Conservation (phyloP, 257 asterid genomes). For the Lycium ferocissimum region DNA sequence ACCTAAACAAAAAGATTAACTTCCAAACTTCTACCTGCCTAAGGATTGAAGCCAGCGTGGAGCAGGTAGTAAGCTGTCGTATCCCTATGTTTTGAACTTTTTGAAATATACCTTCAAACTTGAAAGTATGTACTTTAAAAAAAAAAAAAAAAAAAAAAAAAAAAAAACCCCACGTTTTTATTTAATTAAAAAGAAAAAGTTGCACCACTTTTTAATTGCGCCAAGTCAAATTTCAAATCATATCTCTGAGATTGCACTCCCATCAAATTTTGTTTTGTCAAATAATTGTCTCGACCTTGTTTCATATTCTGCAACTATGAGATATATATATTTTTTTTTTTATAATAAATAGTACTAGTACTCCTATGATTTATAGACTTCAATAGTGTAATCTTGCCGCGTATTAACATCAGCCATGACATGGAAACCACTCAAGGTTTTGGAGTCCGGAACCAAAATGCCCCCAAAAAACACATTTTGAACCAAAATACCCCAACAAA, state of each 20-base stretch:
- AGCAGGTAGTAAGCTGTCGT: neutral
- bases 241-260: neutral
- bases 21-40: neutral
- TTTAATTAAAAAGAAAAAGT: neutral
- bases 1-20: neutral
- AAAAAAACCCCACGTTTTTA: too few species aligned
- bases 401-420: neutral
- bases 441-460: too few species aligned
- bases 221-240: neutral
- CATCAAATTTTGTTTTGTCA: neutral
- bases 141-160: too few species aligned
- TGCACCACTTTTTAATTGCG: neutral
- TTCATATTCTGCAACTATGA: neutral
- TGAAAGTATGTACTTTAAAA: too few species aligned
- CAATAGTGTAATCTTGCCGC: too few species aligned
- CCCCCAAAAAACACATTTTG: too few species aligned
- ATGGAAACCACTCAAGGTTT: neutral
- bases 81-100: neutral
- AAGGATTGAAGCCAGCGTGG: neutral
- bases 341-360: neutral
- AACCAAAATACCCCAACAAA: too few species aligned
- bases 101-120: neutral
- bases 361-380: too few species aligned
- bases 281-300: neutral
- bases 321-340: neutral